phyloP scores from a whole-genome alignment of 169 alveolate genomes.

The Neospora caninum region DNA sequence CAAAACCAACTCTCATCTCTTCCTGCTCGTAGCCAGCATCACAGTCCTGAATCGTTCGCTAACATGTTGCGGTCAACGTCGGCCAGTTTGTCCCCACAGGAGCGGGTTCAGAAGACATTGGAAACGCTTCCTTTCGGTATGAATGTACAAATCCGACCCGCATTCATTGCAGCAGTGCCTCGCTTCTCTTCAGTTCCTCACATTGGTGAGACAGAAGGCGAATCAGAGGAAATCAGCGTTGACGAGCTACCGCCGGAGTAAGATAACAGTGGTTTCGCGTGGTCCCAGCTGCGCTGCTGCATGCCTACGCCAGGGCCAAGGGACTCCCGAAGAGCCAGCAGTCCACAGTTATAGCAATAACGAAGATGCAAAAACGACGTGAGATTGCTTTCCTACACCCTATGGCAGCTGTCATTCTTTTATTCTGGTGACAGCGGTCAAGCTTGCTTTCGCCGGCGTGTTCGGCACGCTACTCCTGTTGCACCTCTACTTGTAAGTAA shows the following conservation, averaged over 20 bases:
- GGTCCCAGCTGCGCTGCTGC: not conserved
- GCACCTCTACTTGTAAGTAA: slow-evolving; percentile 30
- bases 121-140: slow-evolving; percentile 18
- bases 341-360: slow-evolving; percentile 29
- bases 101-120: not conserved
- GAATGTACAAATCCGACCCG: not conserved
- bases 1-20: not conserved
- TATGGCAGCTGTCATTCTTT: not conserved
- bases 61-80: not conserved
- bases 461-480: slow-evolving; percentile 1
- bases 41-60: not conserved
- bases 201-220: slow-evolving; percentile 56
- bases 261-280: not conserved
- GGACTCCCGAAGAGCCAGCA: not conserved
- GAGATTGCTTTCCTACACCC: not conserved
- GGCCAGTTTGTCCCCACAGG: not conserved
- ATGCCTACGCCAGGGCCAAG: slow-evolving; percentile 11
- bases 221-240: slow-evolving; percentile 48
- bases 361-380: slow-evolving; percentile 65
- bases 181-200: slow-evolving; percentile 49
- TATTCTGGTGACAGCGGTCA: slow-evolving; percentile 13
- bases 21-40: not conserved
- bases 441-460: slow-evolving; percentile 23
- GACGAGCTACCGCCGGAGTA: slow-evolving; percentile 65
- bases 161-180: not conserved